Evolutionary conservation across 345 rosid genomes (phyloP).

Genomic region (Eucalyptus lansdowneana): DNA sequence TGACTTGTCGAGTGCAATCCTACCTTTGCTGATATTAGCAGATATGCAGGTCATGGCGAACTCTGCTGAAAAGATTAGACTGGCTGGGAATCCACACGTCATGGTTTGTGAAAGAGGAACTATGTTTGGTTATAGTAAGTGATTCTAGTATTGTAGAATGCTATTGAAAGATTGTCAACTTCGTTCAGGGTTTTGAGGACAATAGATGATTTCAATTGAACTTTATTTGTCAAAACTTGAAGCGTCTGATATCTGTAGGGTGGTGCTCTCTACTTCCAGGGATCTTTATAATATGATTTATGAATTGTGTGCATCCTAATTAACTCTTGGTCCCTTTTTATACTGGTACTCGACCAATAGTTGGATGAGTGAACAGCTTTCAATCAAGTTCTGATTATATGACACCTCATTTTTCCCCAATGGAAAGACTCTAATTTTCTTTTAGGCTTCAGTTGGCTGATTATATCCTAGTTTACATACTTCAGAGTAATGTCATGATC

Average conservation of each 20-base stretch:
- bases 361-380: background rate
- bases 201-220: background rate
- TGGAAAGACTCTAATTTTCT: background rate
- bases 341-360: background rate
- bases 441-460: background rate
- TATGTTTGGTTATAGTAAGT: constrained; percentile 99
- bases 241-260: background rate
- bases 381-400: background rate
- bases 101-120: constrained; percentile 99
- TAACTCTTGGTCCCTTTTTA: background rate
- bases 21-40: background rate
- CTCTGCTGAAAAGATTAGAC: constrained; percentile 81
- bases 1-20: background rate
- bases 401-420: background rate
- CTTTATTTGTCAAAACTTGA: background rate
- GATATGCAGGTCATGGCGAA: constrained; percentile 71
- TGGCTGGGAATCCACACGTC: constrained; percentile 92
- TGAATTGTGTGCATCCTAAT: background rate
- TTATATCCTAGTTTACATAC: background rate
- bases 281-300: background rate
- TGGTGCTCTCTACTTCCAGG: background rate
- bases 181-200: background rate
- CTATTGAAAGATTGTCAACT: background rate
- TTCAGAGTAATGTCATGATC: background rate
- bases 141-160: background rate